Evolutionary conservation across 495 filamentous ascomycete genomes (phyloP), one percentile per base, ranked within the genome.

Genomic region (Penicillium canescens): DNA sequence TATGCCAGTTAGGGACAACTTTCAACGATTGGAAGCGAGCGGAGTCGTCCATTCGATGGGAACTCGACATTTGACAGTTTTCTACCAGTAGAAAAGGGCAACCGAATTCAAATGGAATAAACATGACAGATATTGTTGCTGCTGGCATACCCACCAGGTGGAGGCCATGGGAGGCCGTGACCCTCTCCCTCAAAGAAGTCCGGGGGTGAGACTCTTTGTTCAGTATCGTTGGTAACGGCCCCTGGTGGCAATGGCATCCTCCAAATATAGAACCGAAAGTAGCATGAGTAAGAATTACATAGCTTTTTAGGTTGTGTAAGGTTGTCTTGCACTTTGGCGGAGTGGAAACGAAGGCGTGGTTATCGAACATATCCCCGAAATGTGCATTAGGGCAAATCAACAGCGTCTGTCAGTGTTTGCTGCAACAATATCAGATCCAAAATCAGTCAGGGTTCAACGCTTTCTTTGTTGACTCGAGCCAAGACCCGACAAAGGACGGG

Each of bases 251-350:
- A n/a, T 39, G 23, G 33, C n/a, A 38, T 45, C 24, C 28, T 31
- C 54, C 54, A 51, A 39, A n/a, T 48, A 41, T 54, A 54, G 40
- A 39, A 42, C 16, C 47, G n/a, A 24, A 14, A 14, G 20, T 6
- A 44, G 12, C 13, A 31, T 8, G 28, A 31, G 28, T 31, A 10
- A 31, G 9, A 31, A 10, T 31, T 2, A 0, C 6, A 31, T 31
- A 2, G 7, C 8, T 7, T 7, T 18, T 31, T 7, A 31, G 7
- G 5, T 7, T 8, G 28, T 24, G 28, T 1, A 31, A 7, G 28
- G 28, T 9, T 31, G 28, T 2, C 28, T 31, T 31, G 8, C 8
- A 8, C 6, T 10, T 31, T 31, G 28, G 28, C 28, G 8, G 28
- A 31, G 28, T 8, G 28, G 28, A 7, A 10, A 7, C 28, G 8